A percentile compares a stretch with the other conserved stretches of the same genome.
Conservation (phyloP, 2,329 filamentous ascomycete genomes). For the Cryphonectria naterciae region DNA sequence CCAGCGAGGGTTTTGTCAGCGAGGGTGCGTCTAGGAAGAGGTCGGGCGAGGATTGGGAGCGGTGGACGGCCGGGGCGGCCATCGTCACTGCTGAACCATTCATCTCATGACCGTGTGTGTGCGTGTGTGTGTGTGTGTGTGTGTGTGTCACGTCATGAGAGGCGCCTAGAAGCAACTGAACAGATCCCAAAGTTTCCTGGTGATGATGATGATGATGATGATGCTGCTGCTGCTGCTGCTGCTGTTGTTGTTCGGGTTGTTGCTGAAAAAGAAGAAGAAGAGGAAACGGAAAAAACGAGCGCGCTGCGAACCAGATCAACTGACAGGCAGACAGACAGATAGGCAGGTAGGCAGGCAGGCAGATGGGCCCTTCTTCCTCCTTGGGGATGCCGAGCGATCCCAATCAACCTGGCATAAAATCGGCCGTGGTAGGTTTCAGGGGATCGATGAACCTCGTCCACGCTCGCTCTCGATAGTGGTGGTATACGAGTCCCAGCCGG, state of each 20-base stretch:
- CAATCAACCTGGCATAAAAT: conserved; percentile 1
- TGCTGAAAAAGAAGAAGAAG: background rate
- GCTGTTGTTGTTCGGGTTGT: background rate
- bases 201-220: background rate
- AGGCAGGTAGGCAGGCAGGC: conserved; percentile 7
- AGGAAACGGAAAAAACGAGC: conserved; percentile 9
- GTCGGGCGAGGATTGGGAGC: conserved; percentile 42
- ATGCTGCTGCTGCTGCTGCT: too few relatives aligned
- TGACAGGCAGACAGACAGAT: conserved; percentile 16
- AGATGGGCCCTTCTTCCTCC: background rate
- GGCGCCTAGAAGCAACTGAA: conserved; percentile 24
- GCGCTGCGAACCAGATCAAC: conserved; percentile 19
- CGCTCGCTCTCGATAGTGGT: conserved; percentile 7
- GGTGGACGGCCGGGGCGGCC: conserved; percentile 45
- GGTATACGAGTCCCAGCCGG: background rate
- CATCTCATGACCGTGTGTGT: conserved; percentile 46
- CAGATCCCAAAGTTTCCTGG: background rate
- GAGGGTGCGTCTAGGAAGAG: conserved; percentile 34
- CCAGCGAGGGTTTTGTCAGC: conserved; percentile 30
- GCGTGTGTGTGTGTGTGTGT: too few relatives aligned
- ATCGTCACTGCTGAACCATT: conserved; percentile 46
- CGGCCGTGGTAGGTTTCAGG: background rate
- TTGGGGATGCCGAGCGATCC: conserved; percentile 9
- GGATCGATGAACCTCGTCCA: background rate
- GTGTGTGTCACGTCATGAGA: conserved; percentile 30